phyloP scores from a whole-genome alignment of 2,329 filamentous ascomycete species.

The Pseudogymnoascus sp. region DNA sequence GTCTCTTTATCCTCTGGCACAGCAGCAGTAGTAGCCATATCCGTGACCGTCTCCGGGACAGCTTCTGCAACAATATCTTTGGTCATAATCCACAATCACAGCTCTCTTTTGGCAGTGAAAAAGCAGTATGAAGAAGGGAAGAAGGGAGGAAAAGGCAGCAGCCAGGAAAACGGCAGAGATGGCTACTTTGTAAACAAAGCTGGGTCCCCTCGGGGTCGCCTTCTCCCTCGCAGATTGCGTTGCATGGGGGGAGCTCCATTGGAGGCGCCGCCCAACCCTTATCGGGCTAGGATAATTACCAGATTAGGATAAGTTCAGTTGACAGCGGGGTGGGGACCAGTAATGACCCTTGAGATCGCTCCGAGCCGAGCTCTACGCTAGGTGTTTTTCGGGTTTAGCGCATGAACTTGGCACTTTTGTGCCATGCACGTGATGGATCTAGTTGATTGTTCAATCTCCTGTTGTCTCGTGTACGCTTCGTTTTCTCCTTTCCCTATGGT shows the following conservation, averaged over 20 bases:
- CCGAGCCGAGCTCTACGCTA: not conserved
- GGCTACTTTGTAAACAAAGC: conserved; percentile 3
- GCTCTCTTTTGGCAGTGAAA: conserved; percentile 1
- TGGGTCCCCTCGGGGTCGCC: not conserved
- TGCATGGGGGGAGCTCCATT: conserved; percentile 7
- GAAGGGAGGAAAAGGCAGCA: not conserved
- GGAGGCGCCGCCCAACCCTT: not conserved
- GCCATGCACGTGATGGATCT: conserved; percentile 1
- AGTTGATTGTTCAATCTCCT: not conserved
- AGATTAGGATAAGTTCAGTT: not conserved
- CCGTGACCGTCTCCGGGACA: not conserved
- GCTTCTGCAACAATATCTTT: conserved; percentile 2
- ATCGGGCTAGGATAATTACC: not conserved
- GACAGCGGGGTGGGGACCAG: conserved; percentile 1
- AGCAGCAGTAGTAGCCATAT: conserved; percentile 3
- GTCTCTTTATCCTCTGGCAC: not conserved
- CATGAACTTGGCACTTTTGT: conserved; percentile 6
- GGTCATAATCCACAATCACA: conserved; percentile 8
- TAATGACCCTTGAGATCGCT: conserved; percentile 6
- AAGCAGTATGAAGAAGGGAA: conserved; percentile 2
- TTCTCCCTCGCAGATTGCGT: conserved; percentile 7
- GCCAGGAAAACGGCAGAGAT: not conserved
- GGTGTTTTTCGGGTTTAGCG: not conserved
- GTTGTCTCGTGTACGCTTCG: not conserved
- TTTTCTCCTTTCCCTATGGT: not conserved